Evolutionary conservation across 2,329 filamentous ascomycete species (phyloP).

Genomic region (Hypomyces perniciosus): DNA sequence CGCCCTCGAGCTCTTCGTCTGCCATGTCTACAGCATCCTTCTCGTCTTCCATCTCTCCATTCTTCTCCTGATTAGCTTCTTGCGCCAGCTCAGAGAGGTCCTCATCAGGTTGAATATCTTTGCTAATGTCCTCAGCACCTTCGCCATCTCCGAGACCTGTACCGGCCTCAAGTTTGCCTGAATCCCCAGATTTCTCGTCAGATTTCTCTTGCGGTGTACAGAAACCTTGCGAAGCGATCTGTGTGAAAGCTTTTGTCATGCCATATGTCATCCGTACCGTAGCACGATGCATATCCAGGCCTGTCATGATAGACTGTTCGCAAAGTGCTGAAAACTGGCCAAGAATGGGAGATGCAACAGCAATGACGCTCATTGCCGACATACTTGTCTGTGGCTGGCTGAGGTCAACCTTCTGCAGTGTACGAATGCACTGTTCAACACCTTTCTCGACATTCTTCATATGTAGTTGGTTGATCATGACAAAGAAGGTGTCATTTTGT

Average conservation of each 20-base stretch:
- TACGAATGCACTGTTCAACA: constrained; percentile 32
- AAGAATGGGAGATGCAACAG: constrained; percentile 57
- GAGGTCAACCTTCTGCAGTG: constrained; percentile 29
- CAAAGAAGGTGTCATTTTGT: constrained; percentile 45
- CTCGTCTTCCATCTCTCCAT: constrained; percentile 66
- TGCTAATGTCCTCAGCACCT: constrained; percentile 95
- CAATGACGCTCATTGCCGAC: constrained; percentile 27
- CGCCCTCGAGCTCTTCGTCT: constrained; percentile 83
- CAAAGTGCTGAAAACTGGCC: constrained; percentile 64
- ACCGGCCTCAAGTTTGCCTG: constrained; percentile 79
- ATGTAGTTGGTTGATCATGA: constrained; percentile 54
- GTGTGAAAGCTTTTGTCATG: constrained; percentile 69
- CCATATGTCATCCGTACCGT: constrained; percentile 69
- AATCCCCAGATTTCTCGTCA: constrained; percentile 60
- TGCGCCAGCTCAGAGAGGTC: constrained; percentile 88
- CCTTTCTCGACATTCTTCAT: constrained; percentile 46
- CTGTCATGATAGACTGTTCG: constrained; percentile 50
- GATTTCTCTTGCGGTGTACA: constrained; percentile 82
- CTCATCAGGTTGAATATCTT: constrained; percentile 90
- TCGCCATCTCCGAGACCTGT: constrained; percentile 93
- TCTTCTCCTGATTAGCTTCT: constrained; percentile 63
- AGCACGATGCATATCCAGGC: constrained; percentile 60
- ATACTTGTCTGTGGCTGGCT: constrained; percentile 20
- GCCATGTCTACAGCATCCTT: constrained; percentile 90
- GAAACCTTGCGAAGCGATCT: constrained; percentile 80